A percentile compares a stretch with the other conserved stretches of the same genome.
Evolutionary conservation across 768 basidiomycete genomes (phyloP).

Genomic region (Calocybe cyanea): DNA sequence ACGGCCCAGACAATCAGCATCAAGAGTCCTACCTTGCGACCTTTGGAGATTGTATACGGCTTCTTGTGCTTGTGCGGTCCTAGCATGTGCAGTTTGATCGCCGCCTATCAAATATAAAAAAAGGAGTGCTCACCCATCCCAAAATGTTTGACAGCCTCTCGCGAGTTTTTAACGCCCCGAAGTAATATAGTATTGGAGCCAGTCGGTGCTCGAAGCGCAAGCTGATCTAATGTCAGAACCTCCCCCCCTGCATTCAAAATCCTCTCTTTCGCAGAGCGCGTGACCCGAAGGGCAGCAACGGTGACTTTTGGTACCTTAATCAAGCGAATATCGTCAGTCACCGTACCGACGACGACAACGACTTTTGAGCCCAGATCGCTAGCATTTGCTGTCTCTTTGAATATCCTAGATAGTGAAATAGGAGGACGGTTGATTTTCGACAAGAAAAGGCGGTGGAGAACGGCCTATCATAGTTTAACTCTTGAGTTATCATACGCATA

Average conservation of each 20-base stretch:
- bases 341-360: slow-evolving; percentile 85
- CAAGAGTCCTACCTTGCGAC: slow-evolving; percentile 69
- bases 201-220: slow-evolving; percentile 90
- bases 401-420: slow-evolving; percentile 88
- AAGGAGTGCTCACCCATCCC: slow-evolving; percentile 68
- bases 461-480: slow-evolving; percentile 45
- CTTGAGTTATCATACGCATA: slow-evolving; percentile 16
- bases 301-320: slow-evolving; percentile 83
- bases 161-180: slow-evolving; percentile 86
- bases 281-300: slow-evolving; percentile 94
- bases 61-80: slow-evolving; percentile 98
- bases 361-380: slow-evolving; percentile 73
- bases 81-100: slow-evolving; percentile 14
- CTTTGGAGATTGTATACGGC: slow-evolving; percentile 93
- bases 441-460: slow-evolving; percentile 96
- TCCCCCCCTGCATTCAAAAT: slow-evolving; percentile 96
- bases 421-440: slow-evolving; percentile 98
- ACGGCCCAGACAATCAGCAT: neutral
- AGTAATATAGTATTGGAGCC: slow-evolving; percentile 94
- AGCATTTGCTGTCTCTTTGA: slow-evolving; percentile 71
- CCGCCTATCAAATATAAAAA: neutral
- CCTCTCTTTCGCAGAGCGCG: slow-evolving; percentile 87
- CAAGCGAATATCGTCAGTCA: slow-evolving; percentile 95
- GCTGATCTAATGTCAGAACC: slow-evolving; percentile 91
- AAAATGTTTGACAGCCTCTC: slow-evolving; percentile 97